Percentiles rank a stretch among this genome's conserved stretches.
Evolutionary conservation across 1,284 basidiomycete species (phyloP).

Genomic region (Exobasidium rhododendri): DNA sequence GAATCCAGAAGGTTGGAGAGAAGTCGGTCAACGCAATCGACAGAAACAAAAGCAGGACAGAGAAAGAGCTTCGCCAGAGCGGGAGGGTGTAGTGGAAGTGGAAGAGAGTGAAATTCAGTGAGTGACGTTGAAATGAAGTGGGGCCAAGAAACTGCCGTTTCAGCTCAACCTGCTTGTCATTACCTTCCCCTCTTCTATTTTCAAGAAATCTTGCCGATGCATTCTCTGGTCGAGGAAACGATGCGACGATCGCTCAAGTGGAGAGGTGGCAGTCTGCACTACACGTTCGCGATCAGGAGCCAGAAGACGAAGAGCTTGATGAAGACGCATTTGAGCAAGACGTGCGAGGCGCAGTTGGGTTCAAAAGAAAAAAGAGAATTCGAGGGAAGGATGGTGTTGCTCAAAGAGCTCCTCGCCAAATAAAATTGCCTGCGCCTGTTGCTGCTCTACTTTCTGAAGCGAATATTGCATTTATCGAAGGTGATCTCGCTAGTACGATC

Average conservation of each 20-base stretch:
- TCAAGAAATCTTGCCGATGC: conserved; percentile 1
- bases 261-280: not conserved
- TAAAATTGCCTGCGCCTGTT: conserved; percentile 72
- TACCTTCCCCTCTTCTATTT: too few relatives aligned
- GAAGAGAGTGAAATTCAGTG: conserved; percentile 1
- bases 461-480: conserved; percentile 79
- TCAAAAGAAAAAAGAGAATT: conserved; percentile 1
- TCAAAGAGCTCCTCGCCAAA: conserved; percentile 22
- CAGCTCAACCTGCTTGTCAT: too few relatives aligned
- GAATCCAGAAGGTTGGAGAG: conserved; percentile 1
- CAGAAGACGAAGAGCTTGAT: conserved; percentile 12
- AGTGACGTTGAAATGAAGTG: too few relatives aligned
- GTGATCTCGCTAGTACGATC: conserved; percentile 68
- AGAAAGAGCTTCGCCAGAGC: not conserved
- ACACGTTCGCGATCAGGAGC: not conserved
- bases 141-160: too few relatives aligned
- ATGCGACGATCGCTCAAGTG: not conserved
- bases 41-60: not conserved
- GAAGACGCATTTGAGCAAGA: conserved; percentile 13
- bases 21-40: not conserved
- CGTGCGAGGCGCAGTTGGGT: conserved; percentile 10
- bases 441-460: conserved; percentile 76
- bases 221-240: not conserved
- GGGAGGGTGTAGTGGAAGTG: not conserved
- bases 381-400: not conserved